Evolutionary conservation across 2,329 filamentous ascomycete species (phyloP).

Genomic region (Colletotrichum lentis): DNA sequence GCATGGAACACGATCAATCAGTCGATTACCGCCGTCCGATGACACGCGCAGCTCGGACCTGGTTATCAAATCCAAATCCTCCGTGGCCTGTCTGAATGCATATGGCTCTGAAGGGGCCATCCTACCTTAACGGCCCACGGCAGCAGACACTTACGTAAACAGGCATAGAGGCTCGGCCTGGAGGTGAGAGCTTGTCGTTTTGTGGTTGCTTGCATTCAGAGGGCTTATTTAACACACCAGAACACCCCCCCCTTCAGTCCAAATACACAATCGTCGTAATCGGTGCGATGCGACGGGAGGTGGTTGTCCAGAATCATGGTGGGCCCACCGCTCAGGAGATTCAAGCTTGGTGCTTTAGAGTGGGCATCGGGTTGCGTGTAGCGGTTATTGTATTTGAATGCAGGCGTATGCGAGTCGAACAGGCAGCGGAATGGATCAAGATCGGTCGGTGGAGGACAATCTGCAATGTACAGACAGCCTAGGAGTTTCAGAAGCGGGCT

Average conservation of each 20-base stretch:
- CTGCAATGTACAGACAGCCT: neutral
- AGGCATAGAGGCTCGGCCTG: neutral
- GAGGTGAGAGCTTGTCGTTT: slow-evolving; percentile 16
- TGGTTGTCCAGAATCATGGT: neutral
- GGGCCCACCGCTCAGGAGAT: neutral
- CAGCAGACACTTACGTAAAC: neutral
- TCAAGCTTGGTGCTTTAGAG: neutral
- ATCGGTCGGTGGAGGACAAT: neutral
- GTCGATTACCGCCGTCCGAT: neutral
- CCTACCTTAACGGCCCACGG: neutral
- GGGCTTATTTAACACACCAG: slow-evolving; percentile 4
- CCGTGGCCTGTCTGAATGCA: too few species aligned
- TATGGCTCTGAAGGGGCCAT: neutral
- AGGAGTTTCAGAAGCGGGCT: neutral
- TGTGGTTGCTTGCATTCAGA: slow-evolving; percentile 8
- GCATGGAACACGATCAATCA: neutral
- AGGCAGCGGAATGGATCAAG: neutral
- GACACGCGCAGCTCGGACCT: neutral
- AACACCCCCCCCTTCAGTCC: neutral
- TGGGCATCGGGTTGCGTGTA: neutral
- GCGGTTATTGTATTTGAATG: neutral
- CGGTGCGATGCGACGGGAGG: neutral
- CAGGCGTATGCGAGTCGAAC: neutral
- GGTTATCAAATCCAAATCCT: neutral
- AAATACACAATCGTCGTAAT: neutral